Conservation (phyloP, 305 asterid genomes). For the Fraxinus paxiana region DNA sequence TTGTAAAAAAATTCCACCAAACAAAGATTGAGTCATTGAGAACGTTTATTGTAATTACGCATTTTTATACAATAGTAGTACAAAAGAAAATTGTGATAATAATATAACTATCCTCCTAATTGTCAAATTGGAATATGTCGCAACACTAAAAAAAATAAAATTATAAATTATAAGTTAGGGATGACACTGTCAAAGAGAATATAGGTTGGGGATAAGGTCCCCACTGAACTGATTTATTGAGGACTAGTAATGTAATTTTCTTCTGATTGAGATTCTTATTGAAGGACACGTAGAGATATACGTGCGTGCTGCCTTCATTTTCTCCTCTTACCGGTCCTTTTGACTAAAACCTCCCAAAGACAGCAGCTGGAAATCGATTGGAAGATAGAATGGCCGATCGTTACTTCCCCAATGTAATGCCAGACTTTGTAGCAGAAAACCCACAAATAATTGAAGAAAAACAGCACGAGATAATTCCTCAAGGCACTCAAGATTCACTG, state of each 20-base stretch:
- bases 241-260: neutral
- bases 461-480: slow-evolving; percentile 22
- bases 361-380: neutral
- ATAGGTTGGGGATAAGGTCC: neutral
- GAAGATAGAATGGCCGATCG: slow-evolving; percentile 54
- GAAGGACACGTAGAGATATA: neutral
- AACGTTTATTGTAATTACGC: no score
- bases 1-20: no score
- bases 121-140: no score
- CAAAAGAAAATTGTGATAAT: no score
- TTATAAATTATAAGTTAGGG: no score
- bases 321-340: neutral
- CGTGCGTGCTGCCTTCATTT: neutral
- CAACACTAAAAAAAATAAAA: no score
- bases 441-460: slow-evolving; percentile 28
- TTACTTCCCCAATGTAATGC: slow-evolving; percentile 52
- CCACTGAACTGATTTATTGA: neutral
- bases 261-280: neutral
- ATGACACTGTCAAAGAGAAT: no score
- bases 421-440: slow-evolving; percentile 52
- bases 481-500: slow-evolving; percentile 52
- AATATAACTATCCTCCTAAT: no score
- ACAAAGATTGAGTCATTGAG: no score
- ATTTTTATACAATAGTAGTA: no score
- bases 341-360: neutral